These are phyloP conservation scores for Serendipita indica DNA, from an alignment of 768 basidiomycete species.

Conservation along the genomic window DNA sequence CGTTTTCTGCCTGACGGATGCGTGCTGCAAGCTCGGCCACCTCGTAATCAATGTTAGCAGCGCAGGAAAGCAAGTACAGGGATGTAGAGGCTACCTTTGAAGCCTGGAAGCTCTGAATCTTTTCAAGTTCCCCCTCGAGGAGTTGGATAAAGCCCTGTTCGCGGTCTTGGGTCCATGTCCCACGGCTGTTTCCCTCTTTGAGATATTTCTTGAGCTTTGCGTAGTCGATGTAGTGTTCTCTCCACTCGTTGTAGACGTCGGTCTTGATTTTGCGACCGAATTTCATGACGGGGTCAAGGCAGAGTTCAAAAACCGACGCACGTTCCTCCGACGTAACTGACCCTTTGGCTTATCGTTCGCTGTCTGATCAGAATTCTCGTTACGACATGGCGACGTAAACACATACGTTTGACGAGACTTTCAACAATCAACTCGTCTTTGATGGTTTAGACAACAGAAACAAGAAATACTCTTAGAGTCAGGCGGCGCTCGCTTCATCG, in stretches of 20 bases:
- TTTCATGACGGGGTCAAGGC: slow-evolving; percentile 39
- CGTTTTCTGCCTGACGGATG: slow-evolving; percentile 68
- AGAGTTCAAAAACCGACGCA: not conserved
- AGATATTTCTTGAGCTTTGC: slow-evolving; percentile 78
- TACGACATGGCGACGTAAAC: too few relatives aligned
- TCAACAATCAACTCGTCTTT: too few relatives aligned
- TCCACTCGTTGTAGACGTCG: slow-evolving; percentile 82
- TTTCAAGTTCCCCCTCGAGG: slow-evolving; percentile 78
- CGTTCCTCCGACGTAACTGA: too few relatives aligned
- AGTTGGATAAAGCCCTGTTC: slow-evolving; percentile 67
- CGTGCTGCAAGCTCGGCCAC: slow-evolving; percentile 67
- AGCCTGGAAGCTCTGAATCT: slow-evolving; percentile 88
- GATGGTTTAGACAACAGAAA: too few relatives aligned
- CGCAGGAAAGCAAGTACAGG: too few relatives aligned
- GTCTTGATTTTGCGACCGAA: slow-evolving; percentile 72
- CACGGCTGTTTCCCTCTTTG: slow-evolving; percentile 41
- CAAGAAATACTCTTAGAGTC: too few relatives aligned
- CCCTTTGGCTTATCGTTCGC: too few relatives aligned
- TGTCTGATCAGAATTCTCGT: too few relatives aligned
- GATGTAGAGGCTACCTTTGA: slow-evolving; percentile 39
- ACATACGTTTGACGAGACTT: too few relatives aligned
- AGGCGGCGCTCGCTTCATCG: too few relatives aligned
- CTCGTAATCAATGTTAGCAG: slow-evolving; percentile 24
- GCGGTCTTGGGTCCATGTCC: slow-evolving; percentile 57
- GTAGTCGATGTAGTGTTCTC: slow-evolving; percentile 81